These are phyloP conservation scores for Malassezia arunalokei DNA, from an alignment of 1,284 basidiomycete species.

Conservation along the genomic window DNA sequence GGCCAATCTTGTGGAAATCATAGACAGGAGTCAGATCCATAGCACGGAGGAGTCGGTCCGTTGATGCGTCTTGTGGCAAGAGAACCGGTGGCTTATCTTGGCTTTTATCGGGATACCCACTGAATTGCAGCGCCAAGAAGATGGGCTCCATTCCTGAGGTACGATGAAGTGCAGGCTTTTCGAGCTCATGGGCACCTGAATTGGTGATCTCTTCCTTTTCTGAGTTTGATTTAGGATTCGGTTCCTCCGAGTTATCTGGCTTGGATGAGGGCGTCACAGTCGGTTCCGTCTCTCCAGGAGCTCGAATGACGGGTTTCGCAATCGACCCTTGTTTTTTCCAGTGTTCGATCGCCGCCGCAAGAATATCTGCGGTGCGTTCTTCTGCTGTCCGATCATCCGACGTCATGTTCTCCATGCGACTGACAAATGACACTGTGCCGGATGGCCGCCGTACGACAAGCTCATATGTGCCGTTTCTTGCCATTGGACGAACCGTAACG, in stretches of 20 bases:
- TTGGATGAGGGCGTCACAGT: background rate
- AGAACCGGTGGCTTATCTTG: conserved; percentile 46
- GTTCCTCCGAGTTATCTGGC: background rate
- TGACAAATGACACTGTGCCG: conserved; percentile 71
- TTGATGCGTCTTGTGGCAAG: conserved; percentile 50
- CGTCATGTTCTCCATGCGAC: conserved; percentile 70
- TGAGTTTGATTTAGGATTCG: background rate
- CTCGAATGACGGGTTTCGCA: background rate
- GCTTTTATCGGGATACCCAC: conserved; percentile 47
- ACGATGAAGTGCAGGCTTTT: background rate
- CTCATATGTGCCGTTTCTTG: conserved; percentile 75
- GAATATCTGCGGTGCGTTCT: conserved; percentile 5
- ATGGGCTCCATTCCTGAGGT: conserved; percentile 59
- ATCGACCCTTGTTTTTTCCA: background rate
- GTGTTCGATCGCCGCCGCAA: background rate
- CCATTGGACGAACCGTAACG: conserved; percentile 66
- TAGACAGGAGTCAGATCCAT: conserved; percentile 85
- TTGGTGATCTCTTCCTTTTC: background rate
- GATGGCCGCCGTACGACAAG: conserved; percentile 75
- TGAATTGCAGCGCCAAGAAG: conserved; percentile 75
- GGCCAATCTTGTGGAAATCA: conserved; percentile 91
- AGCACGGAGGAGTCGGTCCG: conserved; percentile 58
- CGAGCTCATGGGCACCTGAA: background rate
- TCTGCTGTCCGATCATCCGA: conserved; percentile 3
- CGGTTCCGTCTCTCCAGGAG: background rate